Evolutionary conservation across 2,329 filamentous ascomycete species (phyloP).

Genomic region (Cladosporium oxysporum): DNA sequence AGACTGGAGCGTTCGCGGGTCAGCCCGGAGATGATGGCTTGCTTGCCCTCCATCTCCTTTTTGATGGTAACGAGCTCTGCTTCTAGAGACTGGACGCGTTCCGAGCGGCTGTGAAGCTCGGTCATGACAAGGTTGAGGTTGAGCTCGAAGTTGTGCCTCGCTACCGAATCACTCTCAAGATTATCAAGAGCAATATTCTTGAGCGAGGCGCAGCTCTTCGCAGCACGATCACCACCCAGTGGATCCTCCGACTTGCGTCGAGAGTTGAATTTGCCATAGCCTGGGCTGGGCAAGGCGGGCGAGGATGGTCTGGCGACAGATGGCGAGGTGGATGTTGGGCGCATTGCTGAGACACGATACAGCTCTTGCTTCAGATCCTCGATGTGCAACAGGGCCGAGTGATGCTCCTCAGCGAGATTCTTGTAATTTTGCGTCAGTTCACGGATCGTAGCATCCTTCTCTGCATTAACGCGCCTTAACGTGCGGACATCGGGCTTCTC

Average conservation of each 20-base stretch:
- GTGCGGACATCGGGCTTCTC: conserved; percentile 65
- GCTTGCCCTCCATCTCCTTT: conserved; percentile 97
- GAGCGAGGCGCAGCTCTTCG: conserved; percentile 85
- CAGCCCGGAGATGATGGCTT: conserved; percentile 90
- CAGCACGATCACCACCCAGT: conserved; percentile 68
- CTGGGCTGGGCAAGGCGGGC: conserved; percentile 18
- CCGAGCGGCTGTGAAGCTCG: conserved; percentile 81
- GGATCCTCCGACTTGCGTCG: conserved; percentile 38
- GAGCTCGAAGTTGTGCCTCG: conserved; percentile 88
- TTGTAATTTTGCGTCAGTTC: conserved; percentile 76
- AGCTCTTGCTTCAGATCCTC: conserved; percentile 89
- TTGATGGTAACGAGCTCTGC: conserved; percentile 78
- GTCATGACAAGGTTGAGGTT: conserved; percentile 91
- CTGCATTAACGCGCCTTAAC: conserved; percentile 68
- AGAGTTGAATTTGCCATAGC: conserved; percentile 57
- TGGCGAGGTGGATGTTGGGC: conserved; percentile 28
- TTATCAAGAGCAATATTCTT: conserved; percentile 86
- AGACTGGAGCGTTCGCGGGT: conserved; percentile 91
- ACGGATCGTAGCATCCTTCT: conserved; percentile 75
- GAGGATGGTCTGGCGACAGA: conserved; percentile 43
- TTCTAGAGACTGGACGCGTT: conserved; percentile 88
- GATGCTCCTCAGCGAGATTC: conserved; percentile 80
- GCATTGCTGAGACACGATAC: conserved; percentile 58
- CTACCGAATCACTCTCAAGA: conserved; percentile 78
- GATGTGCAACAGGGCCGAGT: conserved; percentile 78